Evolutionary conservation across 192 early-diverging fungal genomes (phyloP).

Genomic region (Backusella macrospora): DNA sequence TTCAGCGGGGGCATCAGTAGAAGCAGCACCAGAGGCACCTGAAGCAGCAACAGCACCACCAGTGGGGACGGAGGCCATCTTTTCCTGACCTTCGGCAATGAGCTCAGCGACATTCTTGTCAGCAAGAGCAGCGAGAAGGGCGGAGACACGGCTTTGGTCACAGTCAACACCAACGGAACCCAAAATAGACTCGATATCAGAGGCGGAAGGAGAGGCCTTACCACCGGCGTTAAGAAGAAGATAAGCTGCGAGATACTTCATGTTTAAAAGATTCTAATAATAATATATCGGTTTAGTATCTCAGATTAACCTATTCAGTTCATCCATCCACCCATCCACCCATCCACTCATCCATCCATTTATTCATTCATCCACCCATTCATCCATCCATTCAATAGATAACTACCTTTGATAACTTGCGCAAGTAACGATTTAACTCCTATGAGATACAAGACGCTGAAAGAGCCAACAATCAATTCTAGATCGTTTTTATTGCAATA

Average conservation of each 20-base stretch:
- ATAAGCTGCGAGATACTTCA: conserved; percentile 99
- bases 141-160: conserved; percentile 76
- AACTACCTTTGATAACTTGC: conserved; percentile 20
- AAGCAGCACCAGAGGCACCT: conserved; percentile 64
- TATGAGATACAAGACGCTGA: conserved; percentile 33
- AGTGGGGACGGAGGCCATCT: conserved; percentile 92
- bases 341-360: conserved; percentile 7
- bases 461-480: not conserved
- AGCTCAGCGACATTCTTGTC: conserved; percentile 91
- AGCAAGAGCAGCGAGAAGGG: conserved; percentile 80
- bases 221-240: conserved; percentile 92
- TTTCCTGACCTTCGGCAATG: conserved; percentile 87
- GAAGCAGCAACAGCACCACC: conserved; percentile 80
- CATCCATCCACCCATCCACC: conserved; percentile 13
- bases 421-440: conserved; percentile 36
- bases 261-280: conserved; percentile 39
- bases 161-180: conserved; percentile 90
- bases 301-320: not conserved
- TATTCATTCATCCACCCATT: not conserved
- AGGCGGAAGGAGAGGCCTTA: conserved; percentile 78
- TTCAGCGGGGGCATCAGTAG: conserved; percentile 48
- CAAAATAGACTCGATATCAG: conserved; percentile 84
- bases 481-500: not conserved
- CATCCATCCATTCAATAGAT: not conserved
- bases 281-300: conserved; percentile 1